Conservation (phyloP, 306 rosid genomes). For the Begonia fuchsioides region DNA sequence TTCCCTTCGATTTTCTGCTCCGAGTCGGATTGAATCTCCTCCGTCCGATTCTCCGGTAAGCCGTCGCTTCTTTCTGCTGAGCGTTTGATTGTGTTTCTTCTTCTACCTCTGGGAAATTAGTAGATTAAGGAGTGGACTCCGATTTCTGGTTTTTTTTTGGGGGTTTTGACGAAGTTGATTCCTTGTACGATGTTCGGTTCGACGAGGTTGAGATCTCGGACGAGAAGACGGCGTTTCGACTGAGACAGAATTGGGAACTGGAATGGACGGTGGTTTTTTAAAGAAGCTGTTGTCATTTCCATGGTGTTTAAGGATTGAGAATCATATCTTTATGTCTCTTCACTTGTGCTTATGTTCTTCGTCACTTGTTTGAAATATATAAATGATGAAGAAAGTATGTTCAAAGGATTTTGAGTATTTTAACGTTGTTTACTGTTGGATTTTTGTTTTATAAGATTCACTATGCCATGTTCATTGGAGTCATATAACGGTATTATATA, state of each 20-base stretch:
- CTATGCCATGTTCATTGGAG: too few species aligned
- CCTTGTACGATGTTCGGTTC: background rate
- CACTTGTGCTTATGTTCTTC: background rate
- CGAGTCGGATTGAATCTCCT: background rate
- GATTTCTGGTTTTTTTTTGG: background rate
- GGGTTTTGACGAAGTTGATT: background rate
- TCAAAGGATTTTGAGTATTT: background rate
- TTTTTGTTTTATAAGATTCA: background rate
- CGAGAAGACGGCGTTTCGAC: background rate
- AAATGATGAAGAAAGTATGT: background rate
- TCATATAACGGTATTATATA: too few species aligned
- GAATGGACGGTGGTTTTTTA: constrained; percentile 8
- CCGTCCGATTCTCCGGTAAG: background rate
- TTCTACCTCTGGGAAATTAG: background rate
- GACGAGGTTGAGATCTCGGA: background rate
- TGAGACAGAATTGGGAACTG: background rate
- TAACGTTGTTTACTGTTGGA: background rate
- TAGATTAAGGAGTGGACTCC: background rate
- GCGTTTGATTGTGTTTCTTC: background rate
- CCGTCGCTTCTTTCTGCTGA: background rate
- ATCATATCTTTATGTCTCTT: constrained; percentile 18
- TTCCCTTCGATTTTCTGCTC: background rate
- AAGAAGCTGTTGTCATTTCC: constrained; percentile 2
- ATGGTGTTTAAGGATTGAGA: constrained; percentile 10
- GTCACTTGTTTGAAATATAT: background rate